Conservation (phyloP, 2,329 filamentous ascomycete genomes). For the Davidsoniella virescens region DNA sequence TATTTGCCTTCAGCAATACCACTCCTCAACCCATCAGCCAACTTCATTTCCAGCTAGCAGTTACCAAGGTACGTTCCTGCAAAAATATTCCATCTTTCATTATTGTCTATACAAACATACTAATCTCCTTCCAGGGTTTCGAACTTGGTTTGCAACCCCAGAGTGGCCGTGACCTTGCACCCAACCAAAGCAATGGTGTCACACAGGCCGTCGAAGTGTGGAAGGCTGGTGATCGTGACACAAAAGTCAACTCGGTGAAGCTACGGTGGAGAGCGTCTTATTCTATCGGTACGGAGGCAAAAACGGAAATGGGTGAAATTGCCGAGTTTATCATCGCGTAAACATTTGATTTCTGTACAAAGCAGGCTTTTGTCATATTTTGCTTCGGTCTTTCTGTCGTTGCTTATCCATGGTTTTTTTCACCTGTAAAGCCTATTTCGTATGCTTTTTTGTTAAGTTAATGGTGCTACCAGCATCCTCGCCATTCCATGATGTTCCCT, state of each 20-base stretch:
- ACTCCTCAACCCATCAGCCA: constrained; percentile 55
- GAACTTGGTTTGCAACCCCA: constrained; percentile 72
- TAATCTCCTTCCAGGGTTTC: constrained; percentile 42
- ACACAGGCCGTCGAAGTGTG: constrained; percentile 64
- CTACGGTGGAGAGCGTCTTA: constrained; percentile 82
- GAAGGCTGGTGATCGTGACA: constrained; percentile 50
- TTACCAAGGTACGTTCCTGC: constrained; percentile 57
- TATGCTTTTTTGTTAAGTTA: not conserved
- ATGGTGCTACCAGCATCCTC: too few relatives aligned
- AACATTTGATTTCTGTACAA: constrained; percentile 3
- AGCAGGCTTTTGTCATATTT: not conserved
- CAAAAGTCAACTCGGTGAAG: constrained; percentile 66
- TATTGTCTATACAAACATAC: constrained; percentile 12
- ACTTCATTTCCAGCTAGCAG: constrained; percentile 80
- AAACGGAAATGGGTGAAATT: constrained; percentile 74
- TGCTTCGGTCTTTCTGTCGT: not conserved
- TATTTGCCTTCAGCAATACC: constrained; percentile 73
- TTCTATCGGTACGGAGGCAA: constrained; percentile 46
- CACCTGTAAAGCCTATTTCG: not conserved
- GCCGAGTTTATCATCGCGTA: constrained; percentile 59
- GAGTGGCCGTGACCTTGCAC: constrained; percentile 57
- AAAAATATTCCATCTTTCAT: not conserved
- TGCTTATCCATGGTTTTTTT: not conserved
- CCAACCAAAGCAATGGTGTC: constrained; percentile 59
- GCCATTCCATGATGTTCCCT: too few relatives aligned